Base-by-base conservation (phyloP, 768 basidiomycete genomes). In the Peribolospora kevripleyi region DNA sequence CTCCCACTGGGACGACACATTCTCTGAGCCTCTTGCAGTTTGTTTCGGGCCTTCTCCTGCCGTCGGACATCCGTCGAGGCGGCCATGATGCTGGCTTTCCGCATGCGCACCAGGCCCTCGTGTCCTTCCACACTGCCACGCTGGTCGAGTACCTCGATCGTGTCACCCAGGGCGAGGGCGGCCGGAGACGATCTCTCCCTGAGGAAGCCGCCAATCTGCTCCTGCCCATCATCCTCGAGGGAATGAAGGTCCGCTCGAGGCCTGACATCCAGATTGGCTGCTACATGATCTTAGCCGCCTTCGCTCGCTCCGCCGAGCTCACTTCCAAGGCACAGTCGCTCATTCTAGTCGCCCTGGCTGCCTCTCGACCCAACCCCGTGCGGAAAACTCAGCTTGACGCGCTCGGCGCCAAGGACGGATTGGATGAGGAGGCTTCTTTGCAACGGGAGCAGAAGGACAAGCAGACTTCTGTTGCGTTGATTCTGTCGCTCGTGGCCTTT, bases 111-210 rank as follows among this genome's bases (percentile, higher is more conserved):
- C 79, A 79, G 43, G 75, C 81, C 0, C 68, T 97, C 11, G 67
- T 86, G 48, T 78, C 79, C 0, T 95, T 95, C 69, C 84, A 85
- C 66, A 75, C 82, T 6, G 79, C 82, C 6, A 75, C 75, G 0
- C 68, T 86, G 48, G 76, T 88, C 42, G 86, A 84, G 46, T 90
- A 82, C 62, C 71, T 98, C 45, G 74, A 77, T 43, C 69, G 73
- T 48, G 70, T 66, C 42, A 73, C 78, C 54, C 59, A 64, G 4
- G 62, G 83, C 41, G 76, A 81, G 60, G 81, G 82, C 64, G 79
- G 78, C 13, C 55, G 3, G 66, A 67, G 53, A 25, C 25, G 25
- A 25, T 59, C 60, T 1, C 48, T 69, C 2, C 65, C 68, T 3
- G 55, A 59, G 37, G 60, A 60, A 7, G 61, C 61, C 39, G 54